phyloP scores from a whole-genome alignment of 1,139 yeast species.

The Yamadazyma diddensiae region DNA sequence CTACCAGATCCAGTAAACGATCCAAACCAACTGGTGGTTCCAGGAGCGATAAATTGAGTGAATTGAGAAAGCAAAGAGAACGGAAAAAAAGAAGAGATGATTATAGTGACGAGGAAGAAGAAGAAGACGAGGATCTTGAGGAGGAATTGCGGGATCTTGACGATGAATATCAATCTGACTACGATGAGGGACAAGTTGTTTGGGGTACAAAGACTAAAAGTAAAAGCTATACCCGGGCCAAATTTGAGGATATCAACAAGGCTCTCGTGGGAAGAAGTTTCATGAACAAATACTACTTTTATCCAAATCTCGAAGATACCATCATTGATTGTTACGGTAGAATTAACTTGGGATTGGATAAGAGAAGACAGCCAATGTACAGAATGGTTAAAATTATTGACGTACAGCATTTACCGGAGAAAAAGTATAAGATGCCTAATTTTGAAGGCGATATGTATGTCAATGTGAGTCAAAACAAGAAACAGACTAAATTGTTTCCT shows the following conservation, averaged over 20 bases:
- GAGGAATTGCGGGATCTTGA: constrained; percentile 44
- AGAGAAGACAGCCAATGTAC: constrained; percentile 63
- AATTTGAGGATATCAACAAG: constrained; percentile 60
- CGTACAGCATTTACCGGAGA: constrained; percentile 50
- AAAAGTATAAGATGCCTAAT: constrained; percentile 54
- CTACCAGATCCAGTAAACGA: constrained; percentile 27
- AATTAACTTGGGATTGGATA: constrained; percentile 73
- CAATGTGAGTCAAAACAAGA: constrained; percentile 60
- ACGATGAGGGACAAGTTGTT: constrained; percentile 47
- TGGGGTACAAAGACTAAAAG: constrained; percentile 46
- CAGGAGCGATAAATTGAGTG: constrained; percentile 62
- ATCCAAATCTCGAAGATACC: constrained; percentile 72
- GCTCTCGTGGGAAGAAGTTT: constrained; percentile 75
- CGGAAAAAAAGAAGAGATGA: constrained; percentile 44
- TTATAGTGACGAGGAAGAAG: constrained; percentile 43
- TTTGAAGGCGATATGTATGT: constrained; percentile 61
- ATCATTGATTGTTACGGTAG: constrained; percentile 77
- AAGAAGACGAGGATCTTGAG: constrained; percentile 26
- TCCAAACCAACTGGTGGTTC: constrained; percentile 27
- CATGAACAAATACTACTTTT: constrained; percentile 72
- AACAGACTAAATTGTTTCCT: constrained; percentile 69
- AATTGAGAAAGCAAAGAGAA: constrained; percentile 83
- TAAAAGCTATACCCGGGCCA: constrained; percentile 19
- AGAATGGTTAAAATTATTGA: constrained; percentile 81
- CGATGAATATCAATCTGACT: constrained; percentile 32